These are phyloP conservation scores for Metschnikowia corniflorae DNA, from an alignment of 805 yeast species.

Conservation along the genomic window DNA sequence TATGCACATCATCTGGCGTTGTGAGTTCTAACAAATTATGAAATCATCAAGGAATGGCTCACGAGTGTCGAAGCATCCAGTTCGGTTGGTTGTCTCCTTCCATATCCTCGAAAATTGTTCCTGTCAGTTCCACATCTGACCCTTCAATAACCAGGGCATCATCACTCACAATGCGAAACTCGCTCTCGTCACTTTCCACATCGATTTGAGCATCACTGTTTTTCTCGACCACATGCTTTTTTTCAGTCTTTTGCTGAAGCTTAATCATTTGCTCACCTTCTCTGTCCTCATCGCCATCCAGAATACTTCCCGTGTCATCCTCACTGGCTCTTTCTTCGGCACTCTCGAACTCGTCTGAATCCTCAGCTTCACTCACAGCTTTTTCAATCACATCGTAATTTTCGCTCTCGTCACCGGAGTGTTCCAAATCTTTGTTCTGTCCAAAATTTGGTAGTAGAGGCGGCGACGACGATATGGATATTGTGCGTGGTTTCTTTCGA, in stretches of 20 bases:
- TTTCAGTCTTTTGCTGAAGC: neutral
- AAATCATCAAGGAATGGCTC: neutral
- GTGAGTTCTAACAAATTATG: too few species aligned
- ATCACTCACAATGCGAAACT: neutral
- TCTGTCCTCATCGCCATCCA: neutral
- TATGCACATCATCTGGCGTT: too few species aligned
- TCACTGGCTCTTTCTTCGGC: neutral
- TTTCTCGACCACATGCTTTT: neutral
- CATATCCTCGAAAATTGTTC: slow-evolving; percentile 18
- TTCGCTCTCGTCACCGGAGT: neutral
- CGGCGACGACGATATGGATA: slow-evolving; percentile 13
- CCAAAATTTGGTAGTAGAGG: neutral
- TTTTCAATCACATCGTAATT: neutral
- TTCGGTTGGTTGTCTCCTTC: slow-evolving; percentile 9
- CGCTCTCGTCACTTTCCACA: slow-evolving; percentile 1
- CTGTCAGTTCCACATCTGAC: slow-evolving; percentile 31
- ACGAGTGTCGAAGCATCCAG: slow-evolving; percentile 11
- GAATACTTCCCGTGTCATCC: neutral
- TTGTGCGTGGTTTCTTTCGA: slow-evolving; percentile 1
- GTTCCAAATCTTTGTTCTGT: neutral
- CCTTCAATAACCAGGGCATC: slow-evolving; percentile 27
- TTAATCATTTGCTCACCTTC: neutral
- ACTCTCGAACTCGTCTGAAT: neutral
- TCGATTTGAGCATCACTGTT: neutral
- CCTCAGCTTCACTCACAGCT: neutral